Evolutionary conservation across 169 alveolate species (phyloP).

Genomic region (Theileria orientalis): DNA sequence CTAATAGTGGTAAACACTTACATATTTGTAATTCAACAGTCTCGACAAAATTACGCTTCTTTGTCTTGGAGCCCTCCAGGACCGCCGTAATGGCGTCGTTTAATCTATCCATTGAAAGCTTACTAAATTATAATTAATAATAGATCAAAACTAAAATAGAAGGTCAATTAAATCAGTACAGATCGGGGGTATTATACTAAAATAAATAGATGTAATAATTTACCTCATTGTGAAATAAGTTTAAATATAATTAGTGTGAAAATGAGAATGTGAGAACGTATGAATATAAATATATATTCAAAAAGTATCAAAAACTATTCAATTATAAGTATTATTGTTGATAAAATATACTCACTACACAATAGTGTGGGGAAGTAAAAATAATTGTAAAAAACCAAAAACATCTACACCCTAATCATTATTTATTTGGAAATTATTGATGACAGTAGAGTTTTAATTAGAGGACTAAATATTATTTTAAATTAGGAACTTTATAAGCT

Average conservation of each 20-base stretch:
- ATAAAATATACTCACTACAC: neutral
- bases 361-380: neutral
- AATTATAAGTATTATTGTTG: neutral
- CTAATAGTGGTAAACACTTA: slow-evolving; percentile 27
- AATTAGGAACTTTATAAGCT: no score
- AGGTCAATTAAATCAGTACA: neutral
- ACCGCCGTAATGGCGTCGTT: slow-evolving; percentile 90
- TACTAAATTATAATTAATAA: slow-evolving; percentile 59
- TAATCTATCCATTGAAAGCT: slow-evolving; percentile 79
- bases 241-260: neutral
- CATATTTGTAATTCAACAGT: slow-evolving; percentile 98
- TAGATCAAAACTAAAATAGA: neutral
- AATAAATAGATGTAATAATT: neutral
- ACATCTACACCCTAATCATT: neutral
- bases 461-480: no score
- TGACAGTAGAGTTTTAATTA: no score
- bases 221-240: neutral
- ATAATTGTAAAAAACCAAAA: neutral
- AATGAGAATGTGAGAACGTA: neutral
- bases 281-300: neutral
- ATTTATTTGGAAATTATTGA: no score
- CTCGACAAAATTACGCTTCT: slow-evolving; percentile 95
- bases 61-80: slow-evolving; percentile 89
- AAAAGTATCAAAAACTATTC: neutral
- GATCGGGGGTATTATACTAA: neutral